Percentiles rank a stretch among this genome's conserved stretches.
Conservation (phyloP, 805 yeast species). For the Cyberlindnera maclurae region DNA sequence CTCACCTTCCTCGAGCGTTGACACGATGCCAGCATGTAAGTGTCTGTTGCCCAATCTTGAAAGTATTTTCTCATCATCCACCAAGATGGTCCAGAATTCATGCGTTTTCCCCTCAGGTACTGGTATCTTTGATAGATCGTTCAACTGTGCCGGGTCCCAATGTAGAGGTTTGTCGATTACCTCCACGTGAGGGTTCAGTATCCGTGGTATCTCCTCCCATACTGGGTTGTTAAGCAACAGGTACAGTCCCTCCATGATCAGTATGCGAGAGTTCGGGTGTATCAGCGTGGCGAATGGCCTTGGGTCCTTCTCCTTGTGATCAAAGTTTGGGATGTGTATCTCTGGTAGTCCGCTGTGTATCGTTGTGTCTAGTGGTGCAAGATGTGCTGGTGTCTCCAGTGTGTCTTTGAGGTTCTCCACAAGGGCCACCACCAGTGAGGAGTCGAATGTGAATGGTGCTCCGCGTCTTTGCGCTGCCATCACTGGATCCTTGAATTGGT, state of each 20-base stretch:
- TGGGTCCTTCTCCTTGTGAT: conserved; percentile 72
- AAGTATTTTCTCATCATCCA: conserved; percentile 39
- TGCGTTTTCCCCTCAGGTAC: conserved; percentile 23
- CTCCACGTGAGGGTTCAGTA: conserved; percentile 23
- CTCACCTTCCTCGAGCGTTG: conserved; percentile 41
- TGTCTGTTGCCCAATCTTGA: conserved; percentile 64
- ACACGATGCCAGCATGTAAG: conserved; percentile 46
- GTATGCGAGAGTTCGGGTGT: conserved; percentile 38
- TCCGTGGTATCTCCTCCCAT: conserved; percentile 45
- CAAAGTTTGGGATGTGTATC: conserved; percentile 61
- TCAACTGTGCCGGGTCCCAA: too few species aligned
- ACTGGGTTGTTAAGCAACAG: conserved; percentile 49
- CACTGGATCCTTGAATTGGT: conserved; percentile 44
- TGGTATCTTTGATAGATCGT: conserved; percentile 6
- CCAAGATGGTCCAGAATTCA: conserved; percentile 46
- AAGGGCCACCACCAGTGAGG: conserved; percentile 10
- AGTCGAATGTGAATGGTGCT: conserved; percentile 81
- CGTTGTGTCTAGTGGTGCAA: conserved; percentile 8
- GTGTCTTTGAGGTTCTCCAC: conserved; percentile 13
- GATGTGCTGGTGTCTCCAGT: conserved; percentile 2
- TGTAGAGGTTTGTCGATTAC: too few species aligned
- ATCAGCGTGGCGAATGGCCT: conserved; percentile 44
- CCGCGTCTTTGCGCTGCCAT: conserved; percentile 66
- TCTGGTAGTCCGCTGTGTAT: conserved; percentile 23
- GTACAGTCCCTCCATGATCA: conserved; percentile 75